Base-by-base conservation (phyloP, 2,329 filamentous ascomycete genomes). In the Sphaerulina vaccinii region DNA sequence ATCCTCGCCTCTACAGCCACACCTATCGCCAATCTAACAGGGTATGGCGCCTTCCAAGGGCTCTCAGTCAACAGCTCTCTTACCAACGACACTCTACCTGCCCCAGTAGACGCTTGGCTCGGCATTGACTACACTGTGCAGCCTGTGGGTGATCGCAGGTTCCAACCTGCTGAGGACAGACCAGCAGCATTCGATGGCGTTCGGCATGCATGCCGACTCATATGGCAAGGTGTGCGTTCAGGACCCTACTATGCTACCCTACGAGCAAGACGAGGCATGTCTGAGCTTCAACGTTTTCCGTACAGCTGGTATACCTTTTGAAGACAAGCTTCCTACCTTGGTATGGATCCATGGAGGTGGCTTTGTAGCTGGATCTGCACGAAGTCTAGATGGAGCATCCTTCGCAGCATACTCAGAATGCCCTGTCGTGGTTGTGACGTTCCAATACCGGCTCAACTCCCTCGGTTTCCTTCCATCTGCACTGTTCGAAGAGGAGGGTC, bases 381-480 rank as follows among this genome's bases (percentile, higher is more conserved):
- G 81, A 80, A 73, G 75, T 68, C 74, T 84, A 48, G 78, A 87
- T 64, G 79, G 85, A 56, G 77, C 75, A 0, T 79, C 79, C 29
- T 81, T 87, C 67, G 78, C 84, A 10, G 75, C 78, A 4, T 84
- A 78, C 56, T 65, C 63, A 1, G 56, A 60, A 18, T 51, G 66
- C n/a, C 75, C 76, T 8, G 65, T 85, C 39, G 68, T 85, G 29
- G 78, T 73, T 19, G 73, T 85, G 50, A 78, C 74, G 64, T 77
- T 83, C 66, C 80, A 80, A 69, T 81, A 86, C 65, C 77, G 85
- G 3, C 74, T 87, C 49, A 83, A 83, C 4, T 78, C 81, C 5
- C 72, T 89, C 56, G 87, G 87, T 0, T 89, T 90, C 68, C 66
- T 87, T 21, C 79, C 81, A 10, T 82, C 76, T 10, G 66, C 63